Conservation (phyloP, 139 green algal genomes). For the Microglena sp. region DNA sequence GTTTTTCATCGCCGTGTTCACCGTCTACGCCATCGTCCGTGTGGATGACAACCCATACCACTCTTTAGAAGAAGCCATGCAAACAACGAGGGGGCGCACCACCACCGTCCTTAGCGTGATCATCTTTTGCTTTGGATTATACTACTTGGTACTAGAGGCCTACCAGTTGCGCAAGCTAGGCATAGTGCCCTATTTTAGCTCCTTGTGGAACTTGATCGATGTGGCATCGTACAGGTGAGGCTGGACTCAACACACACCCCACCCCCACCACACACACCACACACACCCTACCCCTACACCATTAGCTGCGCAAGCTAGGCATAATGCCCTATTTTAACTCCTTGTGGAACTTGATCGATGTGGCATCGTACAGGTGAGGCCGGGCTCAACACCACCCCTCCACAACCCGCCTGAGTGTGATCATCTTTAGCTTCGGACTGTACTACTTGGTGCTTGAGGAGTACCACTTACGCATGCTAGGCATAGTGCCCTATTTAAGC, state of each 20-base stretch:
- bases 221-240: slow-evolving; percentile 17
- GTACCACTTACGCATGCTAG: slow-evolving; percentile 17
- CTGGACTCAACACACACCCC: too few species aligned
- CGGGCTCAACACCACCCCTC: too few species aligned
- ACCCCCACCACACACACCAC: too few species aligned
- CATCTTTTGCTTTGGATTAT: slow-evolving; percentile 19
- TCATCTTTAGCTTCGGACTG: slow-evolving; percentile 19
- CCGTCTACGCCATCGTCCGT: slow-evolving; percentile 1
- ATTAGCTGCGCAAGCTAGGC: slow-evolving; percentile 20
- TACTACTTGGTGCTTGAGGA: slow-evolving; percentile 21
- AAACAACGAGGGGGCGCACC: too few species aligned
- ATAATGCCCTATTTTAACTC: too few species aligned
- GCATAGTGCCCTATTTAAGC: slow-evolving; percentile 16
- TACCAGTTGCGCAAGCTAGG: slow-evolving; percentile 20
- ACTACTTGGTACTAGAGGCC: slow-evolving; percentile 20
- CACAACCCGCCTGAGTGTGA: neutral
- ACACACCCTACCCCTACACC: too few species aligned
- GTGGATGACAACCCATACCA: too few species aligned
- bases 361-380: too few species aligned
- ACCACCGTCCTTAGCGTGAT: neutral
- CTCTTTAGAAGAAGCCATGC: too few species aligned
- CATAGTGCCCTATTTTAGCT: slow-evolving; percentile 16
- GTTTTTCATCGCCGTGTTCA: slow-evolving; percentile 3
- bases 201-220: slow-evolving; percentile 29
- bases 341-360: too few species aligned